Evolutionary conservation across 805 yeast species (phyloP), one percentile per base, ranked within the genome.

Genomic region (Metschnikowia corniflorae): DNA sequence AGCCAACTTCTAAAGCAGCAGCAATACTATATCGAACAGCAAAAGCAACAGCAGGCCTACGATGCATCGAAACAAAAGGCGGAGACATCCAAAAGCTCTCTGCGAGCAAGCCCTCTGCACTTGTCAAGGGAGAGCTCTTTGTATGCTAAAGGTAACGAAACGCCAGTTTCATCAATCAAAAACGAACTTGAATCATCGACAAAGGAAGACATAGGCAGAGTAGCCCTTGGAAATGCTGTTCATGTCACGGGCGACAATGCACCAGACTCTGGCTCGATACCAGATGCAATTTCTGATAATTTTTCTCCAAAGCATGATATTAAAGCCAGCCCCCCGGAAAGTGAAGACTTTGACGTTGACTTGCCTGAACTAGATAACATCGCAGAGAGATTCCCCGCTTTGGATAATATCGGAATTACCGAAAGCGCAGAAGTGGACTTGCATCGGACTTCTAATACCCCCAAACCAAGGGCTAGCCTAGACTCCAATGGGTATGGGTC

Each of bases 351-450:
- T 13, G 33, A 37, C n/a, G 40, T 27, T 7, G 53, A 55, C 20
- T 51, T 58, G 19, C 55, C 54, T 8, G 70, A 65, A n/a, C 47
- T 68, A 36, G 71, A 67, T 18, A 56, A 66, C 37, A 74, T 70
- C 2, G 80, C 74, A 47, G 71, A 71, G 39, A 56, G 80, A 32
- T 77, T 67, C 46, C 82, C 78, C 1, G 66, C 73, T 2, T 48
- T 72, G n/a, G 74, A 70, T 17, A 64, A 58, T 10, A 40, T 61
- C 15, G 43, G 40, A 14, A 26, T 27, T 8, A 39, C 36, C 3
- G 31, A 25, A 4, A n/a, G 33, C 1, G 29, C 18, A 10, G 39
- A 36, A 4, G 31, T 32, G 10, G 31, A 30, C 3, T 17, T 26
- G 20, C 26, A 15, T 9, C 17, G 35, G 13, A 12, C 31, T 6